A percentile compares a stretch with the other conserved stretches of the same genome.
Evolutionary conservation across 2,329 filamentous ascomycete genomes (phyloP).

Genomic region (Ophiostoma himal-ulmi): DNA sequence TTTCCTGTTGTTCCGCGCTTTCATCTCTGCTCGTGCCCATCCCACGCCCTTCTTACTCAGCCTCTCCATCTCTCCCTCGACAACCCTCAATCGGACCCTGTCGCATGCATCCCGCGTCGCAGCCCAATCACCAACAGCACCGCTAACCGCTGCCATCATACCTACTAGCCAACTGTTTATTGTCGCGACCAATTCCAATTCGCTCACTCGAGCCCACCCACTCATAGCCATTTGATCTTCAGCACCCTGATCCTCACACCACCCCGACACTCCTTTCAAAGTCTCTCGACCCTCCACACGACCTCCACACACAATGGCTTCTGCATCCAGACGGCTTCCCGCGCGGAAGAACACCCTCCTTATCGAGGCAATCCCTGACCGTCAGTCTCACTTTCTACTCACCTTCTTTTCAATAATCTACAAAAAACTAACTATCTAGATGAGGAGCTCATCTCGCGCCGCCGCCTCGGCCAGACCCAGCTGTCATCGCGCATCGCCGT

Average conservation of each 20-base stretch:
- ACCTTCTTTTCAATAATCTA: neutral
- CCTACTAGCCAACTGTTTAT: constrained; percentile 14
- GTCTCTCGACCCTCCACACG: neutral
- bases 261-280: neutral
- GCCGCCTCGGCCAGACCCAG: constrained; percentile 88
- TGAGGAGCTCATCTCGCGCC: constrained; percentile 69
- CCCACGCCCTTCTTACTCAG: neutral
- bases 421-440: constrained; percentile 41
- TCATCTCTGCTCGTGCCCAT: neutral
- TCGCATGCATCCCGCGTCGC: constrained; percentile 16
- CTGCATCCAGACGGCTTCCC: constrained; percentile 33
- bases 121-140: constrained; percentile 17
- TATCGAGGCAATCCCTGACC: constrained; percentile 45
- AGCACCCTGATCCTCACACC: neutral
- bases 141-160: neutral
- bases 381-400: constrained; percentile 35
- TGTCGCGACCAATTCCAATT: constrained; percentile 15
- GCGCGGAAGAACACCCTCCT: constrained; percentile 50
- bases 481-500: constrained; percentile 66
- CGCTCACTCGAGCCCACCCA: neutral
- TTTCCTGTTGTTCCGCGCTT: neutral
- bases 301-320: constrained; percentile 26
- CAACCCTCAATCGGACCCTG: neutral
- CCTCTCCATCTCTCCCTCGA: neutral
- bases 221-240: neutral